phyloP scores from a whole-genome alignment of 2,329 filamentous ascomycete species.

The Sporothrix inflata region DNA sequence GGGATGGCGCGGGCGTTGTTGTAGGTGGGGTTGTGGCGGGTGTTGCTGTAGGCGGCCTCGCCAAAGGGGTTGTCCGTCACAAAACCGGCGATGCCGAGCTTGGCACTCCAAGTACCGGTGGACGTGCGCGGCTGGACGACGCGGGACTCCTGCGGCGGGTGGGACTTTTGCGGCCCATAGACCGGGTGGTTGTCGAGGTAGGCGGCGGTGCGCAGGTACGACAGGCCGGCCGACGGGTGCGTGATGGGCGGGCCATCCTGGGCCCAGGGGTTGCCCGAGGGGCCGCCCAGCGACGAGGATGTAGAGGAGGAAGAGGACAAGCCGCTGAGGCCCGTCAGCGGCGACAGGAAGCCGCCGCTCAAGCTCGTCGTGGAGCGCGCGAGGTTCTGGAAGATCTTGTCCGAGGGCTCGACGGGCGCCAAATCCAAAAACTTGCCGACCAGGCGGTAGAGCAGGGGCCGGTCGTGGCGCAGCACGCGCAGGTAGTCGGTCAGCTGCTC shows the following conservation, averaged over 20 bases:
- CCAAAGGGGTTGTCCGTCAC: constrained; percentile 49
- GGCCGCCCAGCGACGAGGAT: constrained; percentile 27
- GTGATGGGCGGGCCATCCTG: constrained; percentile 60
- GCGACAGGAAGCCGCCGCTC: constrained; percentile 32
- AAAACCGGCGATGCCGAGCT: constrained; percentile 60
- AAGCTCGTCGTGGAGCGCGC: constrained; percentile 36
- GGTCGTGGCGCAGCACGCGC: constrained; percentile 56
- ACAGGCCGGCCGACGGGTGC: constrained; percentile 65
- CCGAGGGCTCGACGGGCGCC: constrained; percentile 51
- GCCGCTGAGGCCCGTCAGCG: not conserved
- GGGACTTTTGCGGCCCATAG: constrained; percentile 60
- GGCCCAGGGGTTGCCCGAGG: constrained; percentile 50
- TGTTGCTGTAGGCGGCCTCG: constrained; percentile 49
- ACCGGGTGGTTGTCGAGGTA: constrained; percentile 63
- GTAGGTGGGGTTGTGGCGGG: constrained; percentile 8
- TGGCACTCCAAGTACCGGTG: constrained; percentile 41
- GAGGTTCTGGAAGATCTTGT: constrained; percentile 30
- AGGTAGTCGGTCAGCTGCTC: constrained; percentile 57
- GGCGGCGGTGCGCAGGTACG: constrained; percentile 60
- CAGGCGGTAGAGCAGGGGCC: constrained; percentile 54
- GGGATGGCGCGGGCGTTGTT: constrained; percentile 34
- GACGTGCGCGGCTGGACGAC: constrained; percentile 51
- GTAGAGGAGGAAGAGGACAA: constrained; percentile 38
- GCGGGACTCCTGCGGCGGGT: constrained; percentile 54
- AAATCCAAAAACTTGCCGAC: constrained; percentile 67